phyloP scores from a whole-genome alignment of 768 basidiomycete genomes.

The Xanthoconium stramineum region DNA sequence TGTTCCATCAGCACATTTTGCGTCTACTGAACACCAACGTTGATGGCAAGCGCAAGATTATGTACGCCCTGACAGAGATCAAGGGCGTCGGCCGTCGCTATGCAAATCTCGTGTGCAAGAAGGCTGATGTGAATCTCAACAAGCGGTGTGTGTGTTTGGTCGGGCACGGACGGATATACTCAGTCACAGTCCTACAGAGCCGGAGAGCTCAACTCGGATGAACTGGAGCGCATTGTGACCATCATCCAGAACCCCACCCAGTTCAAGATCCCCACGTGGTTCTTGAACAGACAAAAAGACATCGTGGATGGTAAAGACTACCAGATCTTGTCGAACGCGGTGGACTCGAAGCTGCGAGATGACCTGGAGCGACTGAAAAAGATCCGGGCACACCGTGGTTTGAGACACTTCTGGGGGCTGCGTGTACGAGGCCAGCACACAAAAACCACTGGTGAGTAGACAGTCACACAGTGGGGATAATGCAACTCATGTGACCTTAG shows the following conservation, averaged over 20 bases:
- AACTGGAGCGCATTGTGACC: slow-evolving; percentile 97
- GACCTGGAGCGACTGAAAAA: slow-evolving; percentile 99
- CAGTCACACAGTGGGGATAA: neutral
- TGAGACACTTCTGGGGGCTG: slow-evolving; percentile 91
- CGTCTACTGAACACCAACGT: slow-evolving; percentile 99
- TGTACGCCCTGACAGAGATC: slow-evolving; percentile 99
- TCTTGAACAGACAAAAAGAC: slow-evolving; percentile 99
- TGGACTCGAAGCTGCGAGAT: slow-evolving; percentile 97
- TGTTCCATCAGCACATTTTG: slow-evolving; percentile 78
- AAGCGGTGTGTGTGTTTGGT: slow-evolving; percentile 71
- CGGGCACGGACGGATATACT: neutral
- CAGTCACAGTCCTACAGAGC: slow-evolving; percentile 53
- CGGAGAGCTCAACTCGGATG: slow-evolving; percentile 99
- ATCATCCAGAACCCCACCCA: slow-evolving; percentile 99
- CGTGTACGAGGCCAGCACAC: slow-evolving; percentile 99
- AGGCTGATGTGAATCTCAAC: slow-evolving; percentile 97
- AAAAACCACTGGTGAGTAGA: slow-evolving; percentile 84
- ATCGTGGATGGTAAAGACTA: slow-evolving; percentile 96
- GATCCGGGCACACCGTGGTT: slow-evolving; percentile 94
- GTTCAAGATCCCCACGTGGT: slow-evolving; percentile 99
- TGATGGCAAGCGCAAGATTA: slow-evolving; percentile 98
- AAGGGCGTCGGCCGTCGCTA: slow-evolving; percentile 99
- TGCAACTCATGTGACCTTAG: slow-evolving; percentile 36
- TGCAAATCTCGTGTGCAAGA: slow-evolving; percentile 99
- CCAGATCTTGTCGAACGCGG: slow-evolving; percentile 93